Base-by-base conservation (phyloP, 208 protist genomes). In the Trypanosoma brucei region DNA sequence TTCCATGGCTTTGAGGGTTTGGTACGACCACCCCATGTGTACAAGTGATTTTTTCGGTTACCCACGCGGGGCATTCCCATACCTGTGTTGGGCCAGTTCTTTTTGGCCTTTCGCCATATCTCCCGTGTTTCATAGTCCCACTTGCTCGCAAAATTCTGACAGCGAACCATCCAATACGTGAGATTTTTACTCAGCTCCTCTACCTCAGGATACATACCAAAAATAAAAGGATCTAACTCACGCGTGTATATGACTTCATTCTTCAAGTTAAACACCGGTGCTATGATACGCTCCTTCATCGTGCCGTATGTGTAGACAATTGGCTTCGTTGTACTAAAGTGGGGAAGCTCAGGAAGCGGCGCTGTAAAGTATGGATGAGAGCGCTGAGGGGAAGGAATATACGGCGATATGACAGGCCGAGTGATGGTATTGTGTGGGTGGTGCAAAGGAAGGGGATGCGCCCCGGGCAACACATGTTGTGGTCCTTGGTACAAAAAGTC, bases 1-100 rank as follows among this genome's bases (percentile, higher is more conserved):
- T 96, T 96, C 88, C 91, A 96, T 65, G 91, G 91, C 76, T 96
- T 96, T 48, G 77, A 78, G 34, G 91, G 87, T 50, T 75, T 71
- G 0, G 81, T 84, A 59, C 81, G 79, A 22, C 71, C 91, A 46
- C 91, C 91, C 91, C 91, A 96, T 44, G 71, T 72, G 62, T 83
- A 87, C 7, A 60, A 58, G 62, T 88, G 79, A 69, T 91, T 89
- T 57, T 94, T 93, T 51, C 91, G 73, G 62, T 93, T 74, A 48
- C 87, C 78, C n/a, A 90, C 87, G 37, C 91, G 85, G 7, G 85
- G 56, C 85, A 96, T 91, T 58, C 91, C 91, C 77, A 92, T 91
- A 34, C 91, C 91, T n/a, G 91, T 94, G 65, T 92, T 93, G 3
- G 91, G 86, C 88, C 91, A 96, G 59, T 96, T 93, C 65, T 96